These are phyloP conservation scores for Thielaviopsis cerberus DNA, from an alignment of 2,329 filamentous ascomycete genomes.

Conservation along the genomic window DNA sequence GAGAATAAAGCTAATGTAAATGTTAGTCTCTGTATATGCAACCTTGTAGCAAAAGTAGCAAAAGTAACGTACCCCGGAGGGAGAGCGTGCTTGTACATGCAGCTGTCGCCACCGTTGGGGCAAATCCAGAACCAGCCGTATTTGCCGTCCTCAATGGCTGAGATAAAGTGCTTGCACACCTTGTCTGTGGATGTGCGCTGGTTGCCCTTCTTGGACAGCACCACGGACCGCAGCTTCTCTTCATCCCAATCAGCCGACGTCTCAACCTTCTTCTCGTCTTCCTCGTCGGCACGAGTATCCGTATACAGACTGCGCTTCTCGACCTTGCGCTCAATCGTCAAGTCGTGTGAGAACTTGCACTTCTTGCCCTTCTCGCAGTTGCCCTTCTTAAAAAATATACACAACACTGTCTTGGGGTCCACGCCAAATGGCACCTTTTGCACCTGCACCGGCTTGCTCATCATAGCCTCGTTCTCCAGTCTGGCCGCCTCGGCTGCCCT, in stretches of 20 bases:
- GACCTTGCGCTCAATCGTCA: slow-evolving; percentile 73
- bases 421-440: slow-evolving; percentile 97
- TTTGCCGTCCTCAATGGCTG: slow-evolving; percentile 92
- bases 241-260: slow-evolving; percentile 96
- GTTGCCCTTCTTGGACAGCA: slow-evolving; percentile 92
- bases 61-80: slow-evolving; percentile 63
- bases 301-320: slow-evolving; percentile 85
- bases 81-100: slow-evolving; percentile 94
- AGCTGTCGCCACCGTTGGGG: slow-evolving; percentile 90
- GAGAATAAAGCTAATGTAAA: slow-evolving; percentile 54
- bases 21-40: neutral
- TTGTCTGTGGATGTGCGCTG: slow-evolving; percentile 90
- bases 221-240: slow-evolving; percentile 77
- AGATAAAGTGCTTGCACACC: slow-evolving; percentile 97
- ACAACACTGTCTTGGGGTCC: slow-evolving; percentile 91
- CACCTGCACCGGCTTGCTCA: slow-evolving; percentile 82
- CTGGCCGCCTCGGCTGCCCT: slow-evolving; percentile 71
- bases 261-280: slow-evolving; percentile 68
- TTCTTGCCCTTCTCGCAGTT: slow-evolving; percentile 93
- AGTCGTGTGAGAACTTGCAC: slow-evolving; percentile 94
- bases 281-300: slow-evolving; percentile 57
- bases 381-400: slow-evolving; percentile 93
- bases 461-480: slow-evolving; percentile 59
- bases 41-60: neutral
- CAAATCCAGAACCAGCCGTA: slow-evolving; percentile 99